phyloP scores from a whole-genome alignment of 2,329 filamentous ascomycete genomes.

The Fusarium kyushuense region DNA sequence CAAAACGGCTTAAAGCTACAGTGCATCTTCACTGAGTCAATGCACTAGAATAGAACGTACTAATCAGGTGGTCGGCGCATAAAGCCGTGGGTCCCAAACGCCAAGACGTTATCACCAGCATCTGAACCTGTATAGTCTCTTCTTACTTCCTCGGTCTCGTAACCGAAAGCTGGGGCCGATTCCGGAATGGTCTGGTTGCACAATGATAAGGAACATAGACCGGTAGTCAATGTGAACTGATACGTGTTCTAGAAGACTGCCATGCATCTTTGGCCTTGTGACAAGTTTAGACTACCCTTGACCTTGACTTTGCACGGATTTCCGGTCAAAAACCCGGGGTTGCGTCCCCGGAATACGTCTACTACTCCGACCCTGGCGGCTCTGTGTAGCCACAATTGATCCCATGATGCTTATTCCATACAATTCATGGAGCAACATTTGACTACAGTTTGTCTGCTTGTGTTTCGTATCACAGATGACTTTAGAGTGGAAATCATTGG shows the following conservation, averaged over 20 bases:
- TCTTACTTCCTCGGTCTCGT: conserved; percentile 18
- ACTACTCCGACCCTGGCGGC: not conserved
- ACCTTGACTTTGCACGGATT: conserved; percentile 2
- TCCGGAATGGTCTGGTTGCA: conserved; percentile 11
- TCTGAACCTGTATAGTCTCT: too few relatives aligned
- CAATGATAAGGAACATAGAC: not conserved
- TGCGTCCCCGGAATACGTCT: conserved; percentile 1
- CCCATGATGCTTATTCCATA: not conserved
- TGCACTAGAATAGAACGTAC: not conserved
- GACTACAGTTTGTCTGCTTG: not conserved
- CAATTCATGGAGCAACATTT: not conserved
- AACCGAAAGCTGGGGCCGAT: conserved; percentile 33
- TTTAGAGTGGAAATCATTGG: not conserved
- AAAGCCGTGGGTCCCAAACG: conserved; percentile 8
- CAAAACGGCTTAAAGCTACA: not conserved
- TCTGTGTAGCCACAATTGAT: conserved; percentile 1
- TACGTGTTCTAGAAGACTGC: conserved; percentile 21
- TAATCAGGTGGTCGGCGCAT: conserved; percentile 34
- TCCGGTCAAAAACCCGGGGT: conserved; percentile 5
- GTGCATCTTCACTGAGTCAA: conserved; percentile 37
- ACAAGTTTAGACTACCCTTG: conserved; percentile 1
- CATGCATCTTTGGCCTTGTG: conserved; percentile 11
- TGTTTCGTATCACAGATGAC: not conserved
- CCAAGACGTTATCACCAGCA: conserved; percentile 24
- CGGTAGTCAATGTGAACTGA: not conserved